A percentile compares a stretch with the other conserved stretches of the same genome.
phyloP scores from a whole-genome alignment of 148 eudicot genomes.

The Pouteria glomerata region DNA sequence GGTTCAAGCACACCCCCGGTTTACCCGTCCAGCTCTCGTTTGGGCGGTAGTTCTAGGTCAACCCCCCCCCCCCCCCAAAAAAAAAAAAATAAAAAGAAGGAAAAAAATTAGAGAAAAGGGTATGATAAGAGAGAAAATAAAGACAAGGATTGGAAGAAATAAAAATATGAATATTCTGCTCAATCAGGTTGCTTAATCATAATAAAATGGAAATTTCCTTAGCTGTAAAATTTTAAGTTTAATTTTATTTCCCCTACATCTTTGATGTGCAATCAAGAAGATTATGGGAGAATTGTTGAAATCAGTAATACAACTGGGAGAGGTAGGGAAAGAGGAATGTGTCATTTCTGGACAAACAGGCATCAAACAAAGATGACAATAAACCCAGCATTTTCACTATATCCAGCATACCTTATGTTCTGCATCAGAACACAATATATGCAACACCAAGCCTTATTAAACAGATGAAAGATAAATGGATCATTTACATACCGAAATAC shows the following conservation, averaged over 20 bases:
- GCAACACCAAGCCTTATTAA: background rate
- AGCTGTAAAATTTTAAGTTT: background rate
- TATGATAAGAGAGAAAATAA: background rate
- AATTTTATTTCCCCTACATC: background rate
- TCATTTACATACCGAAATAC: slow-evolving; percentile 77
- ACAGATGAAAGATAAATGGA: background rate
- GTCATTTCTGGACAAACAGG: background rate
- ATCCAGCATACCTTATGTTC: background rate
- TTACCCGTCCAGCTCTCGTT: too few relatives aligned
- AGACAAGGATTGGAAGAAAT: too few relatives aligned
- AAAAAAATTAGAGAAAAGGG: background rate
- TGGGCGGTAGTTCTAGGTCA: too few relatives aligned
- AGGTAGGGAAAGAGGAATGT: background rate
- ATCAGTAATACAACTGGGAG: background rate
- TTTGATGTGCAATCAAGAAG: background rate
- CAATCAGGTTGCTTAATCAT: background rate
- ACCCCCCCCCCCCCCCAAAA: background rate
- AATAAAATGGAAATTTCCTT: background rate
- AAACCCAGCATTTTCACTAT: background rate
- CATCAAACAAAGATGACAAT: background rate
- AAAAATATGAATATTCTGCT: background rate
- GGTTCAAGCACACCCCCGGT: too few relatives aligned
- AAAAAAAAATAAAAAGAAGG: background rate
- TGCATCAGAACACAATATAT: background rate
- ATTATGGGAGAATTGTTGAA: background rate